Base-by-base conservation (phyloP, 306 rosid genomes). In the Vachellia collinsii region DNA sequence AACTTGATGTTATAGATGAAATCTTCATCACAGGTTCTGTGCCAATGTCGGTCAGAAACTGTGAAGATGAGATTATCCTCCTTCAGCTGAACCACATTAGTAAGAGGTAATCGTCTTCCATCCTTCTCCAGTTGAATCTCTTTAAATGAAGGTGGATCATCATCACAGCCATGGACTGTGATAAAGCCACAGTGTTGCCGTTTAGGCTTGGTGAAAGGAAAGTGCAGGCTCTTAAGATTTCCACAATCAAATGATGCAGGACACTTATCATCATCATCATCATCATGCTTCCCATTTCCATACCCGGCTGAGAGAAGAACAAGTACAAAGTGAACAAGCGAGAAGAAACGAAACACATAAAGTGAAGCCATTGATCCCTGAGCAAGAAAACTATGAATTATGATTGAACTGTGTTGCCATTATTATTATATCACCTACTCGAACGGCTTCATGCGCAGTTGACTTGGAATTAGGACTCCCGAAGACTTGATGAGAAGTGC, bases 171-270 rank as follows among this genome's bases (percentile, higher is more conserved):
- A 3, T 53, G 20, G 42, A 86, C 62, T 0, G 44, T 4, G 50
- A 83, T 4, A 22, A 77, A n/a, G 36, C 89, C 89, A 38, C 87
- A 83, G 41, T 83, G 23, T 6, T 47, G 83, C 23, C 7, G 41
- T 42, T 83, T 76, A 17, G 64, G 62, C 37, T 68, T 83, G 46
- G 89, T 80, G 79, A 86, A 83, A 74, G 89, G 89, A 73, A 77
- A 83, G 13, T 11, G 17, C 3, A 86, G 68, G 8, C 4, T 50
- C 39, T 80, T 81, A 34, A 74, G 36, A 8, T 2, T 0, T 19
- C 83, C 83, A 77, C 89, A 77, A 0, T 0, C 10, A 75, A 86
- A 86, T 8, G 80, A 80, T 34, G 1, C 19, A 17, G 80, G 76
- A 77, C 89, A 86, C 42, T 63, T 36, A 25, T 29, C 34, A 29